Evolutionary conservation across 2,329 filamentous ascomycete species (phyloP).

Genomic region (Neofusicoccum laricinum): DNA sequence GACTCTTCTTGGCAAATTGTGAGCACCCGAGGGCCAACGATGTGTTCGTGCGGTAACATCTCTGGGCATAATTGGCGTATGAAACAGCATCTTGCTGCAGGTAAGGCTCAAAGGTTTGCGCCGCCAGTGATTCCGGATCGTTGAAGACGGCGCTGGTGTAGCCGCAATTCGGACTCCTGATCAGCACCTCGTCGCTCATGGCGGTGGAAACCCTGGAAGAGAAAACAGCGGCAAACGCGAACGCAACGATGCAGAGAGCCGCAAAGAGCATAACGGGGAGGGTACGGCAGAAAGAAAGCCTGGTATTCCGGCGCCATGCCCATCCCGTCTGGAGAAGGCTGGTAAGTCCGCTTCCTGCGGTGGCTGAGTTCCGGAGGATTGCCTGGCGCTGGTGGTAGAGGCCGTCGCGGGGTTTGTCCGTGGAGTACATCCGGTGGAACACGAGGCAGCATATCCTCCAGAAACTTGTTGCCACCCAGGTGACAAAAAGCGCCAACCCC

Average conservation of each 20-base stretch:
- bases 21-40: neutral
- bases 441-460: constrained; percentile 30
- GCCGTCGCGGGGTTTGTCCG: constrained; percentile 24
- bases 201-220: constrained; percentile 31
- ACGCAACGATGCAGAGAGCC: constrained; percentile 24
- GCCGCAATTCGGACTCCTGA: neutral
- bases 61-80: neutral
- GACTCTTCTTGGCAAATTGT: neutral
- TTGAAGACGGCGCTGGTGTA: neutral
- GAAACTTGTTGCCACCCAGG: constrained; percentile 25
- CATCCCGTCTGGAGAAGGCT: neutral
- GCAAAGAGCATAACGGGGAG: constrained; percentile 25
- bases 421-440: constrained; percentile 25
- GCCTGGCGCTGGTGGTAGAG: constrained; percentile 33
- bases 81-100: neutral
- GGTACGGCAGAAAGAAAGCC: neutral
- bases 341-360: constrained; percentile 18
- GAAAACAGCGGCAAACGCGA: constrained; percentile 27
- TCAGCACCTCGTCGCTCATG: constrained; percentile 15
- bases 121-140: neutral
- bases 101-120: neutral
- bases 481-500: constrained; percentile 23
- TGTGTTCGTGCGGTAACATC: constrained; percentile 13
- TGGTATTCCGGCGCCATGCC: constrained; percentile 19
- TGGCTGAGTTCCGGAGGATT: constrained; percentile 33